Base-by-base conservation (phyloP, 768 basidiomycete genomes). In the Tylopilus balloui region DNA sequence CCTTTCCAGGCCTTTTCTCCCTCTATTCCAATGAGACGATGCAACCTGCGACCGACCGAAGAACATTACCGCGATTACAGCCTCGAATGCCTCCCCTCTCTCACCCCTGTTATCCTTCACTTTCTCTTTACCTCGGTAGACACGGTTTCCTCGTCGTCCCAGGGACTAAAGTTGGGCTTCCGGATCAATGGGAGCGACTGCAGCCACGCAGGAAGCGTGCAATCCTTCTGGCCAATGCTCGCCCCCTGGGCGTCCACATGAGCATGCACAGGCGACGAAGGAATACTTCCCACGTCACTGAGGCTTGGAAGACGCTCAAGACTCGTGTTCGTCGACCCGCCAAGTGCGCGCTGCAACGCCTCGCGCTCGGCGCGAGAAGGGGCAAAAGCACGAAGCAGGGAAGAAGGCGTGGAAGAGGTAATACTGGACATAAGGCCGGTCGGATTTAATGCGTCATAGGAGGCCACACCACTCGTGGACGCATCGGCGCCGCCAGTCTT, bases 341-440 rank as follows among this genome's bases (percentile, higher is more conserved):
- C 83, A 13, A 92, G 68, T n/a, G 79, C 86, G 45, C 88, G 84
- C 57, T 87, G 83, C 27, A 93, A 76, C 43, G 78, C 89, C 68
- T 90, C 86, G 36, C 90, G 86, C 74, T 93, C 90, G 53, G 84
- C 88, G 46, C 84, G 86, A 54, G 89, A 92, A 27, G 89, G 90
- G 29, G 88, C 89, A 66, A 93, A 93, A 15, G 89, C 90, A 60
- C 86, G 88, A 49, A 88, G 72, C 19, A 81, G 68, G 25, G 76
- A 78, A 39, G 68, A 73, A 40, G 63, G 76, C 10, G 76, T 72
- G 4, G 80, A 75, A 3, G 75, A 62, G 1, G 73, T 56, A 1
- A 55, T 35, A 41, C 71, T 63, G 4, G 74, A 51, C 37, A 70
- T 54, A 40, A 78, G 68, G n/a, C 83, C 80, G 36, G 75, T 81